A percentile compares a stretch with the other conserved stretches of the same genome.
phyloP scores from a whole-genome alignment of 225 moss, liverwort and hornwort genomes.

The Lunularia cruciata region DNA sequence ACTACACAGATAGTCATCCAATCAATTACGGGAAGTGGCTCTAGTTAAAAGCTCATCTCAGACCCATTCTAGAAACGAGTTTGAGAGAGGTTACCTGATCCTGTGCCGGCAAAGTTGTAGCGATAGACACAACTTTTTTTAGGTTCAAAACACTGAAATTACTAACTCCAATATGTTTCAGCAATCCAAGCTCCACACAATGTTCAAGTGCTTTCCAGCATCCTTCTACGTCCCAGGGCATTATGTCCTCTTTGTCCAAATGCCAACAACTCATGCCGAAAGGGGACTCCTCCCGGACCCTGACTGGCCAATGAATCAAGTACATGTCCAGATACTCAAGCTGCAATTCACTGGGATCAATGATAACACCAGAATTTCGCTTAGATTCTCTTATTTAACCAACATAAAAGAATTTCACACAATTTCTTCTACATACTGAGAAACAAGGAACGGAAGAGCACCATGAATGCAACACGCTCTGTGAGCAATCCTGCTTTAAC shows the following conservation, averaged over 20 bases:
- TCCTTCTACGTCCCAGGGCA: conserved; percentile 29
- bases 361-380: neutral
- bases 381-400: too few relatives aligned
- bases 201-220: conserved; percentile 40
- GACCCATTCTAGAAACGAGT: too few relatives aligned
- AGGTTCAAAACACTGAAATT: conserved; percentile 34
- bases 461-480: neutral
- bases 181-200: conserved; percentile 35
- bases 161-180: conserved; percentile 42
- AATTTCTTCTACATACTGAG: neutral
- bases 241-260: conserved; percentile 9
- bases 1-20: too few relatives aligned
- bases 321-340: conserved; percentile 45
- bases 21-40: too few relatives aligned
- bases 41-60: too few relatives aligned
- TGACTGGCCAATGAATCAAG: conserved; percentile 39
- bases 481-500: neutral
- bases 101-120: conserved; percentile 37
- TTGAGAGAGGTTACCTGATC: conserved; percentile 33
- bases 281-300: neutral
- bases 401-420: neutral
- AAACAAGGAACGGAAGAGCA: neutral
- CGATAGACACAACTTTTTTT: conserved; percentile 30
- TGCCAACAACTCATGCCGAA: neutral
- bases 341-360: conserved; percentile 31